These are phyloP conservation scores for Gymnopilus junonius DNA, from an alignment of 768 basidiomycete species.

Conservation along the genomic window DNA sequence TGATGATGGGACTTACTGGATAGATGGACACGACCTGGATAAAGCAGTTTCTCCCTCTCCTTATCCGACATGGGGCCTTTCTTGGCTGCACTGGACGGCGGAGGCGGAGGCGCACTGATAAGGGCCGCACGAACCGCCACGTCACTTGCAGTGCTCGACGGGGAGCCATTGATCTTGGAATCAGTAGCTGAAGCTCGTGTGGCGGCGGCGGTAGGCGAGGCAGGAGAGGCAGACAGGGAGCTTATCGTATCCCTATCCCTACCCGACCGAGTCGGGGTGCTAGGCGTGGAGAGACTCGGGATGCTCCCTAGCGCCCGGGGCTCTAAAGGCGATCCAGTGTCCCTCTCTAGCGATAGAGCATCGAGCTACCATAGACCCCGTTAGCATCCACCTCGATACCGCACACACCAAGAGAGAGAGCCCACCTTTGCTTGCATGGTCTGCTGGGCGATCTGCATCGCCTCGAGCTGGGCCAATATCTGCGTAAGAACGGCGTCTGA, in stretches of 20 bases:
- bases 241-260: not conserved
- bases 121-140: conserved; percentile 15
- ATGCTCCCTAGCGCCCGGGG: conserved; percentile 29
- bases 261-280: conserved; percentile 21
- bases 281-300: conserved; percentile 17
- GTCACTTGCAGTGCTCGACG: not conserved
- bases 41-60: conserved; percentile 75
- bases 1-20: conserved; percentile 61
- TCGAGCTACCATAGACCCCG: conserved; percentile 52
- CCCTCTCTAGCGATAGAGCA: conserved; percentile 35
- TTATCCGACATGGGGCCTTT: conserved; percentile 45
- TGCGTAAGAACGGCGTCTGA: conserved; percentile 70
- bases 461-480: conserved; percentile 73
- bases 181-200: not conserved
- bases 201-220: not conserved
- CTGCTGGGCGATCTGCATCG: conserved; percentile 76
- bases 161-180: not conserved
- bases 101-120: conserved; percentile 12
- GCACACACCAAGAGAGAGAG: conserved; percentile 7
- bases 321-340: conserved; percentile 29
- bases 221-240: too few species aligned
- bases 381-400: not conserved
- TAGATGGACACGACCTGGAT: conserved; percentile 82
- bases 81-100: conserved; percentile 1
- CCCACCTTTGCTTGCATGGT: conserved; percentile 78